Evolutionary conservation across 352 stramenopile species (phyloP).

Genomic region (Globisporangium ultimum): DNA sequence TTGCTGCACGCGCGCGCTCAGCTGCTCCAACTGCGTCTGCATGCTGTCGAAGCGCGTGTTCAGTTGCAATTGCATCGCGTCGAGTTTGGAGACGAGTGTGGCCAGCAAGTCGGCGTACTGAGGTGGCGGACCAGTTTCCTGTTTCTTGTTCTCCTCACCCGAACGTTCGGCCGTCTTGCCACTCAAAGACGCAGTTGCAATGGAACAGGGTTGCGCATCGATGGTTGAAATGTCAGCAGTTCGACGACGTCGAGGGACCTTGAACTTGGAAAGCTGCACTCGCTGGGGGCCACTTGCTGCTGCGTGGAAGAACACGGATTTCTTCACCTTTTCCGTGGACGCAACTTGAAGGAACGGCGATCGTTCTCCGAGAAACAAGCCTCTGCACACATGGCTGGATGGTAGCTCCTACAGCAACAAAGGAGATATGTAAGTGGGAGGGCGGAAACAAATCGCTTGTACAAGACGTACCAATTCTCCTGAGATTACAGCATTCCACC

Average conservation of each 20-base stretch:
- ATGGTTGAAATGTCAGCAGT: not conserved
- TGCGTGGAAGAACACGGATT: constrained; percentile 41
- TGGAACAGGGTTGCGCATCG: not conserved
- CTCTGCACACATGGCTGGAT: constrained; percentile 39
- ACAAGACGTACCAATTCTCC: constrained; percentile 37
- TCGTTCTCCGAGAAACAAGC: constrained; percentile 30
- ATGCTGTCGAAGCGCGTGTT: constrained; percentile 52
- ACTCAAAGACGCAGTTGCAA: not conserved
- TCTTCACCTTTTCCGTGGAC: constrained; percentile 48
- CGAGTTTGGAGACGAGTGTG: constrained; percentile 28
- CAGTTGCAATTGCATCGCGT: constrained; percentile 40
- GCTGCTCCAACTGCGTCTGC: constrained; percentile 33
- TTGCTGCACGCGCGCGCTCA: constrained; percentile 30
- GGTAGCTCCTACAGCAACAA: constrained; percentile 31
- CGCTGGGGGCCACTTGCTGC: constrained; percentile 24
- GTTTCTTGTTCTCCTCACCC: constrained; percentile 16
- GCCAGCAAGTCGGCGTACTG: constrained; percentile 9
- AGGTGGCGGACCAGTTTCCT: not conserved
- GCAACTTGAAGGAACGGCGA: constrained; percentile 52
- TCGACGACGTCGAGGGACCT: constrained; percentile 29
- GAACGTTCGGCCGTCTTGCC: not conserved
- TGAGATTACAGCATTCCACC: constrained; percentile 32
- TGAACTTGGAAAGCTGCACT: constrained; percentile 48
- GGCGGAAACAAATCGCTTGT: not conserved
- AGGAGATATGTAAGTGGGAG: not conserved